A percentile compares a stretch with the other conserved stretches of the same genome.
These are phyloP conservation scores for Dalbergia cultrata DNA, from an alignment of 306 rosid species.

Conservation along the genomic window DNA sequence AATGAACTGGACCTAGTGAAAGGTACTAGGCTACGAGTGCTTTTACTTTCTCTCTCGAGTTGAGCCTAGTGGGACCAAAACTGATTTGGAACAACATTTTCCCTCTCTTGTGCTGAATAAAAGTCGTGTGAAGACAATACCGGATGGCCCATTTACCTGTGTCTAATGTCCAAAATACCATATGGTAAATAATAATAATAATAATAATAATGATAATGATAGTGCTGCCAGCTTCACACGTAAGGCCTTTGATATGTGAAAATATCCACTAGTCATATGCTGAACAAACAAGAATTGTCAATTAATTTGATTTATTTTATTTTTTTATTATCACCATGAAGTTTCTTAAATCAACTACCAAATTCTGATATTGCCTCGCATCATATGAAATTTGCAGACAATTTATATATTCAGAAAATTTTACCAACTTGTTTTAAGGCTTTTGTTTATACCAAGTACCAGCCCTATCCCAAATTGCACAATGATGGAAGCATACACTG, in stretches of 20 bases:
- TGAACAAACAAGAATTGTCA: neutral
- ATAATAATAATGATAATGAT: neutral
- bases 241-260: neutral
- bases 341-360: neutral
- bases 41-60: conserved; percentile 43
- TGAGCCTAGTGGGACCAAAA: conserved; percentile 38
- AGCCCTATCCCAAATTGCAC: conserved; percentile 33
- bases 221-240: neutral
- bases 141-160: neutral
- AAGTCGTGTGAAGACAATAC: conserved; percentile 33
- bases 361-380: neutral
- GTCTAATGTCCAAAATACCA: neutral
- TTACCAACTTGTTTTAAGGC: neutral
- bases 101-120: neutral
- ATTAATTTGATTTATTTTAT: neutral
- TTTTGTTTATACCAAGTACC: neutral
- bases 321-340: neutral
- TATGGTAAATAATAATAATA: neutral
- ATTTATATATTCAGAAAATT: neutral
- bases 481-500: conserved; percentile 7
- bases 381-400: neutral
- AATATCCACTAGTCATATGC: neutral
- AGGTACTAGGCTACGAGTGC: neutral
- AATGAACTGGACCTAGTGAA: conserved; percentile 33
- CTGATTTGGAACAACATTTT: conserved; percentile 16